Base-by-base conservation (phyloP, 1,284 basidiomycete species). In the Schizophyllum amplum region DNA sequence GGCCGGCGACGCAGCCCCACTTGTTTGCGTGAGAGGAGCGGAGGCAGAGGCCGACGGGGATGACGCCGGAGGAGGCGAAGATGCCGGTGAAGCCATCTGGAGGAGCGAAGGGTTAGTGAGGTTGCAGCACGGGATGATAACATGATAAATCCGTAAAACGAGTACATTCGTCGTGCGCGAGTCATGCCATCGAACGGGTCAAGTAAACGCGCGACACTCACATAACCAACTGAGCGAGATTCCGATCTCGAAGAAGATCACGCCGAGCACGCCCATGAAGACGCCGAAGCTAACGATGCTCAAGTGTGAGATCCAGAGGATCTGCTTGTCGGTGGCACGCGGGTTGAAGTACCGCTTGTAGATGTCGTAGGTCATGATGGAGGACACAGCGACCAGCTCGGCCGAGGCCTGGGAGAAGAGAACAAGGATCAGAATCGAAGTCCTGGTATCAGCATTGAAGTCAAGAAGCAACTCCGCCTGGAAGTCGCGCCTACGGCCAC, bases 301-400 rank as follows among this genome's bases (percentile, higher is more conserved):
- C 7, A 53, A 6, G 52, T 63, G 61, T 13, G 57, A 59, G 15
- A 61, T 55, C 54, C 49, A 51, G 21, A 63, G 54, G 17, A 63
- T 57, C 26, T 63, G 58, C 24, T 57, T 58, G 21, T 61, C 58
- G 22, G 58, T 61, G 21, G 60, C 75, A 75, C 78, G 60, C 71
- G 70, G 60, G 24, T 66, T 67, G 59, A 71, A 63, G 57, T 72
- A 73, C 5, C 69, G 66, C 54, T 75, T 69, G 66, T 73, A 79
- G 27, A 79, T 59, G 64, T 79, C 77, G 62, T 72, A 78, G 1
- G 76, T 73, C 24, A 76, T 61, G 9, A 79, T 68, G 4, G 74
- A 72, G 1, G 74, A 74, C 4, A 77, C 75, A 4, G 77, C 78
- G 51, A 79, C 72, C 9, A 79, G 69, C 60, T 80, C 76, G 0